Evolutionary conservation across 139 green algal genomes (phyloP), one percentile per base, ranked within the genome.

Genomic region (Marvania coccoides): DNA sequence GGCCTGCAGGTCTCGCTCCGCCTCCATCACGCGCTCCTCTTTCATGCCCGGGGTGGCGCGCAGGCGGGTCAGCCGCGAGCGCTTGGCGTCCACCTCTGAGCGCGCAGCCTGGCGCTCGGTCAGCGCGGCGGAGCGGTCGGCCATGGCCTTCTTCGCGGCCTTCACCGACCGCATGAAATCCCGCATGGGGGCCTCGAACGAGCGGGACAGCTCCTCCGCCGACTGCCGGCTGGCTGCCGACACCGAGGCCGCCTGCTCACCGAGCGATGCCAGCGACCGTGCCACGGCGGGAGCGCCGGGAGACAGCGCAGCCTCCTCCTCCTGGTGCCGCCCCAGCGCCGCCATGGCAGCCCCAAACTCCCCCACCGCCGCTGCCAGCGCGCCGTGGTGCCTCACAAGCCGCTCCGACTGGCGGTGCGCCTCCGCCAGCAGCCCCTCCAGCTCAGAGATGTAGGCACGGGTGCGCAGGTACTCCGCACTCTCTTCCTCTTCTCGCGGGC

Each of bases 161-260:
- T 79, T 80, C 34, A 92, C 83, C 33, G 71, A 79, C 8, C 86
- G 79, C 19, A 83, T 76, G 56, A 78, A 85, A 71, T 97, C 92
- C 61, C 90, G 91, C 23, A 98, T 72, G 0, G 91, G 91, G 1
- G 85, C 84, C 71, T 94, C 89, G 65, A 98, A 95, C 19, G 62
- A 70, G 3, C 24, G 7, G 6, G n/a, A 30, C 19, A 84, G 57
- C 13, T 58, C 26, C 28, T 55, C 55, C 34, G 66, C 53, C 3
- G 47, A 40, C 19, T 14, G 28, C 19, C 40, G 26, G 13, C 55
- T 30, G 14, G 23, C 54, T 0, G 29, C 8, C 3, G 55, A 37
- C 19, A 72, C 39, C n/a, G 38, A 24, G n/a, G 70, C 58, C 4
- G 76, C 61, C 6, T 69, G 61, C 30, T 80, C 69, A 23, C 73